Evolutionary conservation across 2,329 filamentous ascomycete species (phyloP).

Genomic region (Ophiostoma ips): DNA sequence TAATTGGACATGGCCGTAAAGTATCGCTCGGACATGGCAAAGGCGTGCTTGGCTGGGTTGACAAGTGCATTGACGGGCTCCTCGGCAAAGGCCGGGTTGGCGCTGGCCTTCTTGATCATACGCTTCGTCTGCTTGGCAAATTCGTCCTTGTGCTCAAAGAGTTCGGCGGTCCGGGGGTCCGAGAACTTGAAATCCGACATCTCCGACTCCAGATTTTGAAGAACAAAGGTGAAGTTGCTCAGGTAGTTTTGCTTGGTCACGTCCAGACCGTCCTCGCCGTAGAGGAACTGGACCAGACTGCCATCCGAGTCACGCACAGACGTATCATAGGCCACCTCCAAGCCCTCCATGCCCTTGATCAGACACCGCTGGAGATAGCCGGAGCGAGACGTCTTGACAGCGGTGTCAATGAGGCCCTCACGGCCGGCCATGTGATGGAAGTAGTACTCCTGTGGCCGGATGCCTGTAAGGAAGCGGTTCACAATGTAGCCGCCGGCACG

Average conservation of each 20-base stretch:
- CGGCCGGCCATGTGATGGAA: slow-evolving; percentile 99
- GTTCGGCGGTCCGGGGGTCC: slow-evolving; percentile 32
- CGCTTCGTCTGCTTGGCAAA: slow-evolving; percentile 70
- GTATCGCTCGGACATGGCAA: slow-evolving; percentile 82
- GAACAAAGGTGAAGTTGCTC: slow-evolving; percentile 76
- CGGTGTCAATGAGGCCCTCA: slow-evolving; percentile 96
- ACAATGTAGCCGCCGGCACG: slow-evolving; percentile 88
- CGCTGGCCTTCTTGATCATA: slow-evolving; percentile 56
- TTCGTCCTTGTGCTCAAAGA: slow-evolving; percentile 41
- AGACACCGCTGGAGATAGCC: slow-evolving; percentile 94
- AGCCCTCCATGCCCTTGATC: slow-evolving; percentile 96
- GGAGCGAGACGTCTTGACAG: slow-evolving; percentile 93
- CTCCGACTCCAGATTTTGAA: slow-evolving; percentile 72
- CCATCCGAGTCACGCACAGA: slow-evolving; percentile 92
- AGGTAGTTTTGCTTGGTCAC: slow-evolving; percentile 90
- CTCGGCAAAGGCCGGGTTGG: slow-evolving; percentile 40
- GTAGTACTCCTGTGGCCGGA: slow-evolving; percentile 94
- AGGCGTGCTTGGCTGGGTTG: slow-evolving; percentile 63
- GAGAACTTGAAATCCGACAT: slow-evolving; percentile 58
- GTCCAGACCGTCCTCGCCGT: slow-evolving; percentile 91
- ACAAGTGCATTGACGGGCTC: slow-evolving; percentile 65
- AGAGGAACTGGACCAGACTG: slow-evolving; percentile 84
- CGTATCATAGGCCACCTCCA: slow-evolving; percentile 83
- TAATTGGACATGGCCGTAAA: slow-evolving; percentile 61
- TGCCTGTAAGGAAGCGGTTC: slow-evolving; percentile 93